phyloP scores from a whole-genome alignment of 495 filamentous ascomycete genomes.

The Hypoxylon rickii region DNA sequence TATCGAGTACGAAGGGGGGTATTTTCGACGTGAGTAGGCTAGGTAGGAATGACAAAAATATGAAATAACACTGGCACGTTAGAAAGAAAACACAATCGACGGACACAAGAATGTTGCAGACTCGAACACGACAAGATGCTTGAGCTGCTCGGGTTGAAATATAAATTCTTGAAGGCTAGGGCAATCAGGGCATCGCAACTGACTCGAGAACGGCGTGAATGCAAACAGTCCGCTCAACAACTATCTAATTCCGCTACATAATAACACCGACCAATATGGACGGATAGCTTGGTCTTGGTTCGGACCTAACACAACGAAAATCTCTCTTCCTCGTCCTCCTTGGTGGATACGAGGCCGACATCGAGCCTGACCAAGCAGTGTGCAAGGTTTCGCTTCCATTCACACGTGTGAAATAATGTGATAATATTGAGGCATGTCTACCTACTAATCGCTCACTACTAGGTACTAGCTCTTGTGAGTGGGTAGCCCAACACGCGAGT shows the following conservation, averaged over 20 bases:
- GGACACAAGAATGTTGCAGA: no score
- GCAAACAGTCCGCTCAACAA: neutral
- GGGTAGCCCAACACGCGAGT: constrained; percentile 9
- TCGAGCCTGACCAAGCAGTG: neutral
- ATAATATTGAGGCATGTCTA: constrained; percentile 3
- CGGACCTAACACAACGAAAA: constrained; percentile 21
- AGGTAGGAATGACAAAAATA: neutral
- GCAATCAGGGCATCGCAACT: constrained; percentile 5
- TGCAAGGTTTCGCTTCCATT: constrained; percentile 3
- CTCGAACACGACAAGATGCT: no score
- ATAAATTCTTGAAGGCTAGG: constrained; percentile 11
- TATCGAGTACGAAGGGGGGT: no score
- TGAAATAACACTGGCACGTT: no score
- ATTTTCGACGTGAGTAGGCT: neutral
- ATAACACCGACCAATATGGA: neutral
- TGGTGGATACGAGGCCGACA: constrained; percentile 4
- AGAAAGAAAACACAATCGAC: no score
- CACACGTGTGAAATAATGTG: neutral
- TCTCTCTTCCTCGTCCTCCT: neutral
- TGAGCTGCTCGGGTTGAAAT: constrained; percentile 1
- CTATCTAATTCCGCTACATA: no score
- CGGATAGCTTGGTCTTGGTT: constrained; percentile 1
- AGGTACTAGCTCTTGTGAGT: constrained; percentile 10
- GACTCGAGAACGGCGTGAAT: constrained; percentile 8
- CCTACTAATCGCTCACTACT: no score